Base-by-base conservation (phyloP, 208 protist species). In the Endotrypanum monterogeii region DNA sequence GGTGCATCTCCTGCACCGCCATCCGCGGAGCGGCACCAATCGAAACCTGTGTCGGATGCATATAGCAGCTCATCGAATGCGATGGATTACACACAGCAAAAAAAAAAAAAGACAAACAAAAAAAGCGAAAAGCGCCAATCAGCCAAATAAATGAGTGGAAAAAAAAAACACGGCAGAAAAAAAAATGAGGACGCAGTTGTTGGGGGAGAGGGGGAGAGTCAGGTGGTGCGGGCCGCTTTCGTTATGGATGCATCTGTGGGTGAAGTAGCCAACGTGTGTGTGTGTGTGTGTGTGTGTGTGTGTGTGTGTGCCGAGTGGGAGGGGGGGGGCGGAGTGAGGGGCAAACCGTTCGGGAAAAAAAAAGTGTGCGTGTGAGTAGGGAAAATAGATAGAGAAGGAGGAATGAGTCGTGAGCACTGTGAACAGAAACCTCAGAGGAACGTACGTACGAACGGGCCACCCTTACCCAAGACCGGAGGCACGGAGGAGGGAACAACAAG, bases 1-100 rank as follows among this genome's bases (percentile, higher is more conserved):
- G 52, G 46, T 77, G 66, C 20, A 30, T 67, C 70, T 80, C 70
- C 60, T 74, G 48, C 25, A 74, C 76, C 76, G 70, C 70, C 76
- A 80, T 79, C 1, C 75, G 75, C 20, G 75, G 75, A 3, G 67
- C 46, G 32, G 67, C 52, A 32, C 50, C 52, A 32, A 67, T 52
- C 39, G 62, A 67, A 41, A 67, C 41, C 23, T 48, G 62, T 8
- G 62, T 52, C 14, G 62, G 62, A 30, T 67, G 62, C 9, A 52
- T 16, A 41, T 67, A 54, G 41, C 23, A 52, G 23, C 23, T 67
- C 62, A 67, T 67, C 23, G 62, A 41, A n/a, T 3, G 23, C 7
- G 6, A 16, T 23, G 52, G 39, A 35, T 20, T 54, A 32, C 62
- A 37, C 23, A 30, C n/a, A 58, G 54, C n/a, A 30, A 58, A 30